Conservation (phyloP, 176 grass and related monocot species). For the Bonia amplexicaulis region DNA sequence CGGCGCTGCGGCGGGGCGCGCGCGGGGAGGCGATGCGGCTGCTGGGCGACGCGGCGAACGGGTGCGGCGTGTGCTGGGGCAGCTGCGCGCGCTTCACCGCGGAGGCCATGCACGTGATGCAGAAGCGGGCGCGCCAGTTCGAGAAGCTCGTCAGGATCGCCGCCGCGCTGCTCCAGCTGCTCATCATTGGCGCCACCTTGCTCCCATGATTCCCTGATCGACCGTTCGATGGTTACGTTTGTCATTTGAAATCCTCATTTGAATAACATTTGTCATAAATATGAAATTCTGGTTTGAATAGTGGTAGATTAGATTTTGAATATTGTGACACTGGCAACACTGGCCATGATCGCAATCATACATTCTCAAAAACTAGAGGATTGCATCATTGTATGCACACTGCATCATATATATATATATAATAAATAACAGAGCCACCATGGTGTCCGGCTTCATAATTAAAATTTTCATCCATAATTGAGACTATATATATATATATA, state of each 20-base stretch:
- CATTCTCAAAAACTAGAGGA: background rate
- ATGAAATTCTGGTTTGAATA: background rate
- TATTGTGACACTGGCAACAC: background rate
- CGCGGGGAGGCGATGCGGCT: background rate
- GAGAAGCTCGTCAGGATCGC: conserved; percentile 20
- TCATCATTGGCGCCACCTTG: background rate
- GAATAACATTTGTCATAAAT: background rate
- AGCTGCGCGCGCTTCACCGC: conserved; percentile 23
- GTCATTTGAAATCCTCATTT: background rate
- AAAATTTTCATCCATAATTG: no score
- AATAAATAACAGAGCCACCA: no score
- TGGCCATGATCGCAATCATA: background rate
- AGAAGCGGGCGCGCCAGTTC: conserved; percentile 14
- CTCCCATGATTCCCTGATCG: background rate
- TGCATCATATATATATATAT: no score
- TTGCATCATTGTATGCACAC: background rate
- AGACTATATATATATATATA: no score
- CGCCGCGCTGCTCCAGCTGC: background rate
- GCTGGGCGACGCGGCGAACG: background rate
- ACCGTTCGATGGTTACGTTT: background rate
- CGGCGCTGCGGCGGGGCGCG: background rate
- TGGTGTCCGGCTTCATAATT: no score
- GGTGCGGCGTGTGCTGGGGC: conserved; percentile 8
- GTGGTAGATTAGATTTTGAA: background rate
- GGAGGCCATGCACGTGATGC: conserved; percentile 11